Evolutionary conservation across 352 stramenopile genomes (phyloP).

Genomic region (Phytophthora sojae): DNA sequence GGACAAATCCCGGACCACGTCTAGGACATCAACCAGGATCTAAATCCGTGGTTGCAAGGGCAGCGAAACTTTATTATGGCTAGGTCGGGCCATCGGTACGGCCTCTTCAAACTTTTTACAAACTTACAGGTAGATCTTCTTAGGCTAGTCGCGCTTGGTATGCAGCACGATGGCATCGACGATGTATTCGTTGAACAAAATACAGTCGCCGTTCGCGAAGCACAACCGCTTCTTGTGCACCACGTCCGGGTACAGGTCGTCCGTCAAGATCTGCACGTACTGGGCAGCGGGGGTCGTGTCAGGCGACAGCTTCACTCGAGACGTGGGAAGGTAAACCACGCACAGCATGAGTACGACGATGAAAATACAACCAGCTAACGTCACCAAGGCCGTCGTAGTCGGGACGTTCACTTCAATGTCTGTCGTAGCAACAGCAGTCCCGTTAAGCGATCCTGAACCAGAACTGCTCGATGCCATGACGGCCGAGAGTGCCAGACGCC

Average conservation of each 20-base stretch:
- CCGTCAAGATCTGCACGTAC: conserved; percentile 77
- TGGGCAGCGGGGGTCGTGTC: conserved; percentile 70
- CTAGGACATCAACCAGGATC: too few relatives aligned
- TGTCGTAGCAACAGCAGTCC: conserved; percentile 30
- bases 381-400: conserved; percentile 50
- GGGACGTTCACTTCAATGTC: conserved; percentile 60
- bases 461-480: conserved; percentile 26
- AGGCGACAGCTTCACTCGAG: conserved; percentile 60
- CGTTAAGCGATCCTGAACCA: conserved; percentile 19
- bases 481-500: conserved; percentile 29
- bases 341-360: conserved; percentile 65
- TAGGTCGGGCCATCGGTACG: too few relatives aligned
- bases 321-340: conserved; percentile 60
- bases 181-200: conserved; percentile 76
- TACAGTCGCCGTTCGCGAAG: conserved; percentile 66
- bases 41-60: too few relatives aligned
- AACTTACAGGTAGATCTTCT: conserved; percentile 70
- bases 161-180: conserved; percentile 70
- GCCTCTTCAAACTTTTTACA: neutral
- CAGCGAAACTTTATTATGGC: too few relatives aligned
- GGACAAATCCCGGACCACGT: too few relatives aligned
- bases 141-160: conserved; percentile 59
- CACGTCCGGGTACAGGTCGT: conserved; percentile 72
- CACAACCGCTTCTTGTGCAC: conserved; percentile 79
- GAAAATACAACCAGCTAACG: conserved; percentile 54